Base-by-base conservation (phyloP, 2,329 filamentous ascomycete genomes). In the Scedosporium apiospermum region DNA sequence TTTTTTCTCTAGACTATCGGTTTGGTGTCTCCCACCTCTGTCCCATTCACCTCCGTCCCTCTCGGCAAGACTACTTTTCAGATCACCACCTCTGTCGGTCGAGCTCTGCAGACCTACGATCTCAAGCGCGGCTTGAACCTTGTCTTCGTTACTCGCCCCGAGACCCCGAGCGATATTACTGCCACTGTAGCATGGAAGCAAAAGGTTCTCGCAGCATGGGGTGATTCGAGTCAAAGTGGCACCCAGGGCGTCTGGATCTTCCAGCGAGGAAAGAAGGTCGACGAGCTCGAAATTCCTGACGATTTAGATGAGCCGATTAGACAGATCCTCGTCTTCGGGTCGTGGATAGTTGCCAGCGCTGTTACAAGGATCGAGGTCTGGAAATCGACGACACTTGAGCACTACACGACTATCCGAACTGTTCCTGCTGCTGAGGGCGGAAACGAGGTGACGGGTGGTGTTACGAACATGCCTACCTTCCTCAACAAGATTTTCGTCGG, bases 61-160 rank as follows among this genome's bases (percentile, higher is more conserved):
- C 81, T 96, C 16, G 95, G 95, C 63, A 96, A 96, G 76, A 93
- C 91, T 0, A 96, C 92, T 3, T 99, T 96, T 72, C 95, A 99
- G 74, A 91, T 99, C 74, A 98, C 95, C 41, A 99, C 95, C 34
- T 98, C 91, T 0, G 90, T 96, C 65, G 95, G 93, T 65, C 85
- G 88, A 69, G 91, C 88, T 64, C 82, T 99, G 57, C 95, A 99
- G 76, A 99, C 95, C 0, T 99, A 99, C 78, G 95, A 99, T 73
- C 78, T 99, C 65, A 91, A 89, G 73, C 86, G 88, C 69, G 93
- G 93, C 57, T 83, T 99, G 65, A 93, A 96, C 69, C 85, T 99
- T 59, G 86, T 98, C 70, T 99, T 99, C 75, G 84, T 99, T 65
- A 97, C 91, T 21, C 84, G 92, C 60, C 95, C 96, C 1, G 90